phyloP scores from a whole-genome alignment of 2,329 filamentous ascomycete species.

The Fonsecaea nubica region DNA sequence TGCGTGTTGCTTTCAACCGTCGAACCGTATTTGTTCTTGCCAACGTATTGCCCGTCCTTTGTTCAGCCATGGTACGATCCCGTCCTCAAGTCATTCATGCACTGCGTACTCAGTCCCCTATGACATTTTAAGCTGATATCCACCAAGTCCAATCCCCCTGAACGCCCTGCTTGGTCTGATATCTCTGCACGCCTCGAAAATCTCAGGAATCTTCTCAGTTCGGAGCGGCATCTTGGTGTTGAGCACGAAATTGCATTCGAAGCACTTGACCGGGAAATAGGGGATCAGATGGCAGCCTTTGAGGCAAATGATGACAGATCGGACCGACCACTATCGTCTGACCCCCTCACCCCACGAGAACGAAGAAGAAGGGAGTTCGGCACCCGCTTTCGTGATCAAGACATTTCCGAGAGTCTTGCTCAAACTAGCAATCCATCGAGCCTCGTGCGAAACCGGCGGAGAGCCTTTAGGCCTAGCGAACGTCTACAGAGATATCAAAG shows the following conservation, averaged over 20 bases:
- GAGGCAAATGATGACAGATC: conserved; percentile 45
- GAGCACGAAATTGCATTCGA: conserved; percentile 47
- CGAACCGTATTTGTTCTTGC: background rate
- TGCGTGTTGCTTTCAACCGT: background rate
- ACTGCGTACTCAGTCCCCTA: conserved; percentile 18
- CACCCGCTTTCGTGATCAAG: conserved; percentile 28
- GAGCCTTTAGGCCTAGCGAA: conserved; percentile 42
- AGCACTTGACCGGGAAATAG: conserved; percentile 50
- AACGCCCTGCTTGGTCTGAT: conserved; percentile 34
- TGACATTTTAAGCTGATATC: conserved; percentile 13
- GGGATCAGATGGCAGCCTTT: conserved; percentile 44
- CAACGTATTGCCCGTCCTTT: conserved; percentile 9
- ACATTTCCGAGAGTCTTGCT: conserved; percentile 24
- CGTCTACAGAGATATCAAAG: conserved; percentile 37
- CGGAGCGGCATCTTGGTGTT: conserved; percentile 45
- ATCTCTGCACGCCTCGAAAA: conserved; percentile 45
- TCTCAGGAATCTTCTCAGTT: conserved; percentile 49
- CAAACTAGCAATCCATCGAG: conserved; percentile 26
- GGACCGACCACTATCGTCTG: background rate
- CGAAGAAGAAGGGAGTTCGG: conserved; percentile 33
- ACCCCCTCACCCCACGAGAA: conserved; percentile 21
- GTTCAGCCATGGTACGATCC: conserved; percentile 37
- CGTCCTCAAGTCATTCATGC: conserved; percentile 38
- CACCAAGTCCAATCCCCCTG: conserved; percentile 46
- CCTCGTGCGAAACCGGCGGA: conserved; percentile 38